Percentiles rank a stretch among this genome's conserved stretches.
phyloP scores from a whole-genome alignment of 2,329 filamentous ascomycete genomes.

The Claviceps pusilla region DNA sequence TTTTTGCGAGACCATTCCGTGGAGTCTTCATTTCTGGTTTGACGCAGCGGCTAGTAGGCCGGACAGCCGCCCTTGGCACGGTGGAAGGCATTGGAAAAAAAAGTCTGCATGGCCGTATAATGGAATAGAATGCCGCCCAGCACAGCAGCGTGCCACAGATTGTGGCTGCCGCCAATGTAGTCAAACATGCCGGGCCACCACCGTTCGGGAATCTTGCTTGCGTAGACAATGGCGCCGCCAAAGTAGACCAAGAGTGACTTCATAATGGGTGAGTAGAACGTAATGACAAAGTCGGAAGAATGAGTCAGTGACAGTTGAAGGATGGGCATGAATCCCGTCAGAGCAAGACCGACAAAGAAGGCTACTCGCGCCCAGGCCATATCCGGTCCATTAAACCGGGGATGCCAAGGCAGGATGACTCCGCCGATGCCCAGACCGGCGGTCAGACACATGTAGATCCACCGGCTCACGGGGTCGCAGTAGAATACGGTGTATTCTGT shows the following conservation, averaged over 20 bases:
- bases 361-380: conserved; percentile 86
- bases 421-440: conserved; percentile 69
- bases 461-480: conserved; percentile 79
- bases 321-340: conserved; percentile 80
- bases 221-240: conserved; percentile 71
- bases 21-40: neutral
- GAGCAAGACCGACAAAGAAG: conserved; percentile 77
- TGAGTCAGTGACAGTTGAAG: conserved; percentile 68
- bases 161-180: conserved; percentile 89
- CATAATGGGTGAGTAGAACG: conserved; percentile 75
- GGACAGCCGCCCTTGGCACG: conserved; percentile 49
- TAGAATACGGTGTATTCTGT: conserved; percentile 98
- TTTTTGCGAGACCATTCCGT: neutral
- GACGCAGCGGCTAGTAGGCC: conserved; percentile 25
- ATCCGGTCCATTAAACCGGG: conserved; percentile 79
- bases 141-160: conserved; percentile 93
- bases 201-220: conserved; percentile 79
- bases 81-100: conserved; percentile 67
- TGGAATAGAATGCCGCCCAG: conserved; percentile 94
- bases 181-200: conserved; percentile 91
- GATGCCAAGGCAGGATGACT: conserved; percentile 89
- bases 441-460: conserved; percentile 72
- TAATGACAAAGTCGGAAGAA: conserved; percentile 63
- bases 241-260: conserved; percentile 84
- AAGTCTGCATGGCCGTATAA: conserved; percentile 88